Base-by-base conservation (phyloP, 1,284 basidiomycete genomes). In the Ustilago shanxiensis region DNA sequence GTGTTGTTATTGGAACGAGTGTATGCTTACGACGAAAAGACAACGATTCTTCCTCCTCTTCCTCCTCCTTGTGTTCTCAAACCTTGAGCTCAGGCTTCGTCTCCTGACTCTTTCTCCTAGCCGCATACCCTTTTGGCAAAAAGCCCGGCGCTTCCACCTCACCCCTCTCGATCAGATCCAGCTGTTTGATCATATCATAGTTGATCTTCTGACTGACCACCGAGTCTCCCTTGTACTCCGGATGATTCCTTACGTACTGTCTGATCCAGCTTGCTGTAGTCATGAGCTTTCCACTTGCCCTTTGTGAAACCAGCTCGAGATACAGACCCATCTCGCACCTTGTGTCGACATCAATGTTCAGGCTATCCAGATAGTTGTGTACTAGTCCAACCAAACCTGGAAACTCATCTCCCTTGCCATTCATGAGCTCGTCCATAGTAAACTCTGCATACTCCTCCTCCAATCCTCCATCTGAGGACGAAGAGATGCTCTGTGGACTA, bases 191-290 rank as follows among this genome's bases (percentile, higher is more conserved):
- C 45, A 99, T 89, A 87, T 99, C 97, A 85, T 95, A 97, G 84
- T 96, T 98, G 85, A 99, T 94, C 87, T 93, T 91, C 83, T 94
- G 90, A 56, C 89, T 92, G 26, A 99, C 93, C 37, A 93, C 92
- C 47, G 95, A 97, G 87, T 99, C 95, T 59, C 90, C 89, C 87
- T 93, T 92, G 88, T 99, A 99, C 22, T 88, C 90, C 3, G 95
- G 93, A 87, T 99, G 97, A 1, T 90, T 89, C 22, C 91, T 91
- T 52, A 99, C 93, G 86, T 97, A 99, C 53, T 93, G 89, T 29
- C 97, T 90, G 65, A 98, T 95, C 94, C 94, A 99, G 9, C 91
- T 91, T 2, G 97, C 97, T 1, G 94, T 90, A 0, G 97, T 99
- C 82, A 91, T 87, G n/a, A 98, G 88, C 18, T 93, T 94, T 92